Base-by-base conservation (phyloP, 2,329 filamentous ascomycete species). In the Hypomyces rosellus region DNA sequence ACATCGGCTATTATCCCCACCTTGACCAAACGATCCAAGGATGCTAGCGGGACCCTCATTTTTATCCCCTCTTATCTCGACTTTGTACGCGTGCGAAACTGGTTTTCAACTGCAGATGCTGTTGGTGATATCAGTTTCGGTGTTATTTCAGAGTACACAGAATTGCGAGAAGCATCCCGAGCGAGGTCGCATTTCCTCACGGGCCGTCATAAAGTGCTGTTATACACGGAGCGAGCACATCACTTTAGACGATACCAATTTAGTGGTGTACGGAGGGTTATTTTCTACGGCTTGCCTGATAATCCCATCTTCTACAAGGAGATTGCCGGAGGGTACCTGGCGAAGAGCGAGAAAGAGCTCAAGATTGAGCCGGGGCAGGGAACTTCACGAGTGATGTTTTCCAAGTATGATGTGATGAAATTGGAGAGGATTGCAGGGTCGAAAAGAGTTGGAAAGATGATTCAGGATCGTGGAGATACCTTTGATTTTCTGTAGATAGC, bases 141-240 rank as follows among this genome's bases (percentile, higher is more conserved):
- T 48, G 82, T 84, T 33, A 85, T 99, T 36, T 91, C 87, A 51
- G 93, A 99, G 69, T 97, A 97, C 67, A 86, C 88, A 0, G 81
- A 87, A 42, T 74, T 85, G 7, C 79, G 84, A 7, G 89, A 95
- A 56, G 85, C 90, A 30, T 85, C 89, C 39, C 83, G 92, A 37
- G 89, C 92, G 8, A 79, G 92, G 20, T 91, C 88, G 12, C 88
- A 96, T 65, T 97, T 99, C 69, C 73, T 89, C 56, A 86, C 75
- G 37, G 93, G 91, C 5, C 78, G 90, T 14, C 88, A 96, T 64
- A 82, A 82, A 16, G 78, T 97, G 15, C 70, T 99, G 37, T 74
- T 99, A 14, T 99, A 97, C 70, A 95, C 91, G 2, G 92, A 95
- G 66, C 84, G 93, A 52, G 88, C 91, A n/a, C 93, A 99, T 69